phyloP scores from a whole-genome alignment of 768 basidiomycete genomes.

The Tephrocybe sp. region DNA sequence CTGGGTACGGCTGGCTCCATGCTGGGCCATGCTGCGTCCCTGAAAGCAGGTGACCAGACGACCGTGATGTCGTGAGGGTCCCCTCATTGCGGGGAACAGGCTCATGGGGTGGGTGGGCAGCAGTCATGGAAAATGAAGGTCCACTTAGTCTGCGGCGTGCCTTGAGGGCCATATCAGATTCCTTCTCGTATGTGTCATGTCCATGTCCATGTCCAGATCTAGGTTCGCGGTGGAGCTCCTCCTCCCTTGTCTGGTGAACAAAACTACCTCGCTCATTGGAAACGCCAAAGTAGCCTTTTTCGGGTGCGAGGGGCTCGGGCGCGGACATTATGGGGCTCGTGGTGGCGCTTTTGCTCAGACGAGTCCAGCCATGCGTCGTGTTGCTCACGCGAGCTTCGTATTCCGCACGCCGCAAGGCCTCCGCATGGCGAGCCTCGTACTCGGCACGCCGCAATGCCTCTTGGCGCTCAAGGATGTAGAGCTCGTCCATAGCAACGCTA shows the following conservation, averaged over 20 bases:
- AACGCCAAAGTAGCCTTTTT: conserved; percentile 38
- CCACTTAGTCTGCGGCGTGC: conserved; percentile 49
- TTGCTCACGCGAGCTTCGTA: conserved; percentile 53
- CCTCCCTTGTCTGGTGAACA: conserved; percentile 26
- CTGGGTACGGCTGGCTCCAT: conserved; percentile 44
- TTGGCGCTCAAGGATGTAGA: conserved; percentile 83
- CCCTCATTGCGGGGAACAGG: conserved; percentile 21
- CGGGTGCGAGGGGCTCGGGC: conserved; percentile 29
- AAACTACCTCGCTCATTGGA: conserved; percentile 27
- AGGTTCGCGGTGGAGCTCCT: conserved; percentile 20
- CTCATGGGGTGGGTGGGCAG: conserved; percentile 29
- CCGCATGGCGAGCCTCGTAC: conserved; percentile 76
- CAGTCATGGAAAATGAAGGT: conserved; percentile 53
- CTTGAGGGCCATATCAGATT: conserved; percentile 15
- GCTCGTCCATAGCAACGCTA: conserved; percentile 81
- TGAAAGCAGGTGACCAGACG: conserved; percentile 36
- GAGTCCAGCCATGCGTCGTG: conserved; percentile 18
- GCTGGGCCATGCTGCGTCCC: conserved; percentile 25
- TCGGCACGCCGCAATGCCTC: conserved; percentile 86
- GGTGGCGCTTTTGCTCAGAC: conserved; percentile 61
- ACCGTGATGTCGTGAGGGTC: conserved; percentile 29
- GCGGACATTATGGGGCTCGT: conserved; percentile 56
- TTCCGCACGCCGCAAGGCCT: conserved; percentile 67
- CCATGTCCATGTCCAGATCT: conserved; percentile 4
- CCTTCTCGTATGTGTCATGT: conserved; percentile 15